Evolutionary conservation across 441 rosid genomes (phyloP).

Genomic region (Metrosideros polymorpha): DNA sequence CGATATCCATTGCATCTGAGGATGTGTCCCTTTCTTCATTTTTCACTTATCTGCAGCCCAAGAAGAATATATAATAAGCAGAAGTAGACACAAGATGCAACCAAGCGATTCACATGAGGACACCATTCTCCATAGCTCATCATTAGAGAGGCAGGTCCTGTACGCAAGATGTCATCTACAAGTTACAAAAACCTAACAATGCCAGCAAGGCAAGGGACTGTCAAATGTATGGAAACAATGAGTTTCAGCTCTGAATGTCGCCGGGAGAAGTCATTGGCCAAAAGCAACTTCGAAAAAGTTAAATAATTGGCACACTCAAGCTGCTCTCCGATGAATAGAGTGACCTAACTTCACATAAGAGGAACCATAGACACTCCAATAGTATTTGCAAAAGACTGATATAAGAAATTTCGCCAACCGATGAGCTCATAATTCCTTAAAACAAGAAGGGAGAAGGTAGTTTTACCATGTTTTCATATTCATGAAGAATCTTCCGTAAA

Average conservation of each 20-base stretch:
- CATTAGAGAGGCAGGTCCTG: background rate
- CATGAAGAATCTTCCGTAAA: background rate
- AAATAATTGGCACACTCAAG: background rate
- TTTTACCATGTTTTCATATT: background rate
- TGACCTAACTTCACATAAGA: background rate
- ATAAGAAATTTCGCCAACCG: background rate
- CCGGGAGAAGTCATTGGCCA: background rate
- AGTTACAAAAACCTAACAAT: background rate
- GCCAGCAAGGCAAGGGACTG: background rate
- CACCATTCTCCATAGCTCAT: background rate
- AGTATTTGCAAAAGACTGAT: background rate
- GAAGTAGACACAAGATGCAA: background rate
- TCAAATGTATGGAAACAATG: background rate
- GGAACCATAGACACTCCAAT: background rate
- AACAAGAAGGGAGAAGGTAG: background rate
- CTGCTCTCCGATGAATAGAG: background rate
- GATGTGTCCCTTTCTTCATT: slow-evolving; percentile 93
- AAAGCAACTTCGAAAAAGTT: background rate
- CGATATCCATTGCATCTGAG: slow-evolving; percentile 92
- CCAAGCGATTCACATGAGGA: background rate
- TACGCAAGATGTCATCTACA: background rate
- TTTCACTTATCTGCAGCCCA: slow-evolving; percentile 15
- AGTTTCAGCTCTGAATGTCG: background rate
- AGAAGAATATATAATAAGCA: background rate
- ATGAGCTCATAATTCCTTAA: background rate